Percentiles rank a stretch among this genome's conserved stretches.
Conservation (phyloP, 2,329 filamentous ascomycete species). For the Septoria linicola region DNA sequence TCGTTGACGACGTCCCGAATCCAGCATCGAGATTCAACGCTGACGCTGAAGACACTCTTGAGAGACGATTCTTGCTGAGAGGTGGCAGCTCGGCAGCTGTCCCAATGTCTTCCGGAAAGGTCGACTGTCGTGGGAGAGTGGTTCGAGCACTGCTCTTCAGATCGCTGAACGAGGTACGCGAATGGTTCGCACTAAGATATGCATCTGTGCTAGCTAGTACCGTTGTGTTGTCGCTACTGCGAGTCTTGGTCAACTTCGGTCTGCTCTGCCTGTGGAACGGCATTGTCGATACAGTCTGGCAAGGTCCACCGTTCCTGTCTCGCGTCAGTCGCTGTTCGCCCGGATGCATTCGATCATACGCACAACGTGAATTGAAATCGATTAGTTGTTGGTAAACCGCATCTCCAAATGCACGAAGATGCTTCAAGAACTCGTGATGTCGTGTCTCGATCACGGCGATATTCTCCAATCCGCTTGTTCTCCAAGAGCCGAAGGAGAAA, state of each 20-base stretch:
- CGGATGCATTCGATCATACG: constrained; percentile 2
- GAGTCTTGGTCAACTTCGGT: constrained; percentile 16
- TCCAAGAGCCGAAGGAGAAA: too few relatives aligned
- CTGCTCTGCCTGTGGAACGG: constrained; percentile 10
- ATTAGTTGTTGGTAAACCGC: not conserved
- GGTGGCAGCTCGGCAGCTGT: constrained; percentile 11
- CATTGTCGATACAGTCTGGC: constrained; percentile 11
- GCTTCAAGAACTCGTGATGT: not conserved
- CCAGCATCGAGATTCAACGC: constrained; percentile 15
- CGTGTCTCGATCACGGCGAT: too few relatives aligned
- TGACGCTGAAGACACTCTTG: constrained; percentile 14
- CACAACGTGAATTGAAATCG: not conserved
- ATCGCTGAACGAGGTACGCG: constrained; percentile 14
- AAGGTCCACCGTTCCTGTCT: too few relatives aligned
- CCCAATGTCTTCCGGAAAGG: constrained; percentile 10
- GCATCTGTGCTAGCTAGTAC: constrained; percentile 4
- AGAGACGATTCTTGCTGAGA: constrained; percentile 10
- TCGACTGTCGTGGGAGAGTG: constrained; percentile 16
- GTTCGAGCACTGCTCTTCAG: constrained; percentile 4
- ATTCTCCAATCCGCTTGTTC: too few relatives aligned
- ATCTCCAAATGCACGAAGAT: not conserved
- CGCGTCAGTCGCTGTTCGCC: too few relatives aligned
- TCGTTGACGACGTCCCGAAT: constrained; percentile 11
- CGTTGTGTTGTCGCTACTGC: constrained; percentile 10
- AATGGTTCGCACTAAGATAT: constrained; percentile 3